Evolutionary conservation across 257 asterid species (phyloP).

Genomic region (Cruciata laevipes): DNA sequence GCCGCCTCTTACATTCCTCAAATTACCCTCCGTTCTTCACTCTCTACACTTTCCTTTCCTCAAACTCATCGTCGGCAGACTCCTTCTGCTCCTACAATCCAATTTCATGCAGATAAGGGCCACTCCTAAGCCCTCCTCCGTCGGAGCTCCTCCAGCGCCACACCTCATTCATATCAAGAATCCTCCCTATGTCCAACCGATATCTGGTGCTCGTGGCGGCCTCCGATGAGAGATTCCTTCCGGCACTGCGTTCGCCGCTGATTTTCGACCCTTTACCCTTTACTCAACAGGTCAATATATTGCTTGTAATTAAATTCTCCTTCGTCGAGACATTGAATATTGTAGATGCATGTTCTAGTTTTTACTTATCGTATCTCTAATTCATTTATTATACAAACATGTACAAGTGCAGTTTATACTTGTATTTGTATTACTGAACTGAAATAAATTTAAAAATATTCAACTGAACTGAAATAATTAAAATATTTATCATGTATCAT

Average conservation of each 20-base stretch:
- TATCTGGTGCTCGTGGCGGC: conserved; percentile 43
- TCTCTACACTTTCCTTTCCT: conserved; percentile 42
- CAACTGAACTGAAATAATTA: too few species aligned
- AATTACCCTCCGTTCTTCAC: conserved; percentile 47
- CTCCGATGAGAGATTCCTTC: conserved; percentile 43
- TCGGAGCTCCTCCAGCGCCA: conserved; percentile 43
- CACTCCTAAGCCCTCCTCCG: conserved; percentile 44
- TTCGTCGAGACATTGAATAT: too few species aligned
- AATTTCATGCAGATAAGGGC: conserved; percentile 44
- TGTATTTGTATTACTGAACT: too few species aligned
- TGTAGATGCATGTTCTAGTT: too few species aligned
- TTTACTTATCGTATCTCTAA: too few species aligned
- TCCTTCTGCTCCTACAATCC: conserved; percentile 51
- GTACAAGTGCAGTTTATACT: too few species aligned
- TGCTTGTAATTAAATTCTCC: background rate
- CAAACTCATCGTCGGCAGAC: conserved; percentile 19
- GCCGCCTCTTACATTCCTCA: conserved; percentile 48
- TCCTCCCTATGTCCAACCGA: conserved; percentile 32
- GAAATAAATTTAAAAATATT: too few species aligned
- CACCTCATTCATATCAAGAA: conserved; percentile 61
- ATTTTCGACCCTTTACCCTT: conserved; percentile 54
- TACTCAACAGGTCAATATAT: conserved; percentile 8
- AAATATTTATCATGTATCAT: too few species aligned
- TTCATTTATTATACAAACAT: too few species aligned
- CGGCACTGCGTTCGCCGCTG: conserved; percentile 47